Percentiles rank a stretch among this genome's conserved stretches.
phyloP scores from a whole-genome alignment of 2,329 filamentous ascomycete genomes.

The Metarhizium humberi region DNA sequence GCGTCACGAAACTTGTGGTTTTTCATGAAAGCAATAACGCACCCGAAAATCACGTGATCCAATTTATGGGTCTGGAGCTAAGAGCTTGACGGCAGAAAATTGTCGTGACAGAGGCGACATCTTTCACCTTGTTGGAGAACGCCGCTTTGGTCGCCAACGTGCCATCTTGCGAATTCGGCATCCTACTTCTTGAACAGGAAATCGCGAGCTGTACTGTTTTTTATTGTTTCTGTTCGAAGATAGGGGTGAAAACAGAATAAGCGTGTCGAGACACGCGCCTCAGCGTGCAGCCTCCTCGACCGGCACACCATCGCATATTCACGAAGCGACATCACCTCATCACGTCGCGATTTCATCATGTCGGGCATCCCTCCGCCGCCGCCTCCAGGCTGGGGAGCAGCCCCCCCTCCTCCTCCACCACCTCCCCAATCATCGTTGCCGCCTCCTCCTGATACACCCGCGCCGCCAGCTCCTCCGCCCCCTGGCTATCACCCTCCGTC shows the following conservation, averaged over 20 bases:
- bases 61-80: slow-evolving; percentile 7
- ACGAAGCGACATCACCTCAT: slow-evolving; percentile 11
- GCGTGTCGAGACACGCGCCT: slow-evolving; percentile 26
- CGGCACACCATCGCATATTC: slow-evolving; percentile 15
- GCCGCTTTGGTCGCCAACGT: slow-evolving; percentile 19
- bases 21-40: not conserved
- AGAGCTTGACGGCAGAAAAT: slow-evolving; percentile 21
- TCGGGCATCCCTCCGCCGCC: slow-evolving; percentile 46
- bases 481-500: slow-evolving; percentile 74
- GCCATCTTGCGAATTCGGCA: slow-evolving; percentile 20
- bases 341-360: slow-evolving; percentile 31
- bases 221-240: not conserved
- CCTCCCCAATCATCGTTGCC: slow-evolving; percentile 47
- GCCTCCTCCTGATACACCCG: slow-evolving; percentile 43
- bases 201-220: not conserved
- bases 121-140: slow-evolving; percentile 13
- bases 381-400: slow-evolving; percentile 45
- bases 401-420: slow-evolving; percentile 45
- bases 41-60: slow-evolving; percentile 15
- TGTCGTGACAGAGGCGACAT: slow-evolving; percentile 14
- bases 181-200: slow-evolving; percentile 12
- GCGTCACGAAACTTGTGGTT: too few species aligned
- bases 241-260: slow-evolving; percentile 11
- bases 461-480: slow-evolving; percentile 62
- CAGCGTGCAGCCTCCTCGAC: slow-evolving; percentile 22